Evolutionary conservation across 148 eudicot genomes (phyloP), one percentile per base, ranked within the genome.

Genomic region (Amaranthus hypochondriacus): DNA sequence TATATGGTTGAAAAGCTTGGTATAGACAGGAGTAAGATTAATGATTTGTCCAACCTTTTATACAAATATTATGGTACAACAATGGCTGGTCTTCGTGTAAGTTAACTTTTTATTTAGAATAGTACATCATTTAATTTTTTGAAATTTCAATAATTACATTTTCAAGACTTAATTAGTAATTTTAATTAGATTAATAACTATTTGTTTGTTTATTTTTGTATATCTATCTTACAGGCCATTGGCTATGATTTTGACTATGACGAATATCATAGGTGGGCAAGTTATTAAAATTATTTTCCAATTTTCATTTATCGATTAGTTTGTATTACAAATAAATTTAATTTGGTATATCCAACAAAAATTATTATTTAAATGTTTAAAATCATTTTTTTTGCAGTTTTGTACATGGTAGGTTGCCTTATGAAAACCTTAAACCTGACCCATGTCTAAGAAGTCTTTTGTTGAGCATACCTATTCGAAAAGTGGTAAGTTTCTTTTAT

Each of bases 51-150:
- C 56, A 79, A 86, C 74, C 79, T 83, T 2, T 79, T 95, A 70
- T 95, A 95, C 84, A 92, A 89, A 72, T 81, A 87, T 63, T 95
- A 90, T 69, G 98, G 98, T 62, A 95, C 98, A 21, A 95, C 98
- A 68, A 86, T 95, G 97, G 98, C 98, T 3, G 98, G 98, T 56
- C 92, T 95, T 46, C 88, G 96, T 88, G 98, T 94, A 88, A 63
- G 85, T 54, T 77, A 28, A 28, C 39, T 58, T 66, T 48, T n/a
- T 58, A 14, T 56, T 49, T 64, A 28, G 39, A 28, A 28, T 28
- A 28, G 39, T 28, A 28, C 1, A 28, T 28, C 39, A 28, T 28
- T 28, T 28, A 28, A 28, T 28, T 28, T 0, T 28, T 28, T 28
- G 39, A 28, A 28, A 28, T 28, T 28, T 28, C 39, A 28, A 28